Evolutionary conservation across 176 grass and related monocot species (phyloP), one percentile per base, ranked within the genome.

Genomic region (Ensete ventricosum): DNA sequence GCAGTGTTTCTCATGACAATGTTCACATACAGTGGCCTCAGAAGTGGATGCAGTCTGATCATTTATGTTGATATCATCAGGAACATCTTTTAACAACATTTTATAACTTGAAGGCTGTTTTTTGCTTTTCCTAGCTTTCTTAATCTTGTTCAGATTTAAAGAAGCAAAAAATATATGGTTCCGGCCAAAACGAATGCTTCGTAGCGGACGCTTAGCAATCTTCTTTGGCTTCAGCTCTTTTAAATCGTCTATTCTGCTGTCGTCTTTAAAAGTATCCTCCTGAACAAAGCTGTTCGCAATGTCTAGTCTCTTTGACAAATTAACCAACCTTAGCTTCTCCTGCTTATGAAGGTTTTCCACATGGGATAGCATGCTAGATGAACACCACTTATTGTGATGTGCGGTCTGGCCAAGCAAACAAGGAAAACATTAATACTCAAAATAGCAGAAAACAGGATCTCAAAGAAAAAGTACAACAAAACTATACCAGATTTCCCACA

Each of bases 41-140:
- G 88, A 98, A 57, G 84, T 87, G 53, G 92, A 92, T 73, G 82
- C 43, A 57, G 78, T 65, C 73, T 71, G 80, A 73, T 87, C 82
- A 70, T 50, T 70, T 7, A 25, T 77, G 55, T 50, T 83, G 69
- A 8, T 16, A 43, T 43, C 34, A 43, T 43, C 34, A 43, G 4
- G 3, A 43, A 43, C 4, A 77, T 74, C 65, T 76, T 23, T 12
- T 34, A 16, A 11, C 34, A 8, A 55, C 51, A 27, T 62, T 64
- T 57, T 55, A 75, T 53, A 86, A 81, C 62, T 43, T 55, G 75
- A 50, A 69, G 3, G 54, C 13, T 0, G 66, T 20, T 55, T 82
- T 87, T 78, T 92, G 29, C 55, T 71, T 87, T 76, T 89, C 65
- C 79, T 92, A 29, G 75, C 54, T 73, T 84, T 96, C 57, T 79